Conservation (phyloP, 164 flowering plant species). For the Platanus orientalis region DNA sequence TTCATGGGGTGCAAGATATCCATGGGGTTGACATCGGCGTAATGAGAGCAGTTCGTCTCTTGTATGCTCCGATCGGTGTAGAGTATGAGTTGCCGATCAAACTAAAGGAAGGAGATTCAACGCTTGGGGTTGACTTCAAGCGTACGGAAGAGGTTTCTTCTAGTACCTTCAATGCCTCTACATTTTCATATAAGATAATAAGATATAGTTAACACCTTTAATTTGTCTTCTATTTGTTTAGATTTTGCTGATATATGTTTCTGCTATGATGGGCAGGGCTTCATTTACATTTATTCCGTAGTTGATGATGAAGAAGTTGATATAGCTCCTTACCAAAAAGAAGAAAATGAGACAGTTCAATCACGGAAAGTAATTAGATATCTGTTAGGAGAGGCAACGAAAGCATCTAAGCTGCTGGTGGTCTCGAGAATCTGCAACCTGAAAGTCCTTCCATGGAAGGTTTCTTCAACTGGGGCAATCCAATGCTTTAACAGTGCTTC, state of each 20-base stretch:
- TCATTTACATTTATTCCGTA: slow-evolving; percentile 80
- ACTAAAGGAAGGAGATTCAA: slow-evolving; percentile 59
- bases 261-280: slow-evolving; percentile 47
- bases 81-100: slow-evolving; percentile 64
- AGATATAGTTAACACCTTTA: not conserved
- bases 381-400: slow-evolving; percentile 61
- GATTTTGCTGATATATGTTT: not conserved
- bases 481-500: slow-evolving; percentile 89
- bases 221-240: not conserved
- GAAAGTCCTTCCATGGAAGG: slow-evolving; percentile 98
- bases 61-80: slow-evolving; percentile 80
- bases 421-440: slow-evolving; percentile 78
- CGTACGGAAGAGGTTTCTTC: slow-evolving; percentile 88
- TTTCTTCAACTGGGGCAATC: slow-evolving; percentile 72
- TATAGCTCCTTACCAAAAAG: too few relatives aligned
- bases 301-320: slow-evolving; percentile 46
- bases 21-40: slow-evolving; percentile 97
- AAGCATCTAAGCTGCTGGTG: slow-evolving; percentile 49
- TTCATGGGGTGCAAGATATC: slow-evolving; percentile 94
- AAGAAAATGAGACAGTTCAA: too few relatives aligned
- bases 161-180: not conserved
- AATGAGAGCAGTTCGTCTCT: slow-evolving; percentile 86
- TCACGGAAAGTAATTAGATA: slow-evolving; percentile 62
- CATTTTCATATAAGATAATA: not conserved
- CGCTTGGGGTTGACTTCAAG: slow-evolving; percentile 91